Conservation (phyloP, 257 asterid species). For the Salvia miltiorrhiza region DNA sequence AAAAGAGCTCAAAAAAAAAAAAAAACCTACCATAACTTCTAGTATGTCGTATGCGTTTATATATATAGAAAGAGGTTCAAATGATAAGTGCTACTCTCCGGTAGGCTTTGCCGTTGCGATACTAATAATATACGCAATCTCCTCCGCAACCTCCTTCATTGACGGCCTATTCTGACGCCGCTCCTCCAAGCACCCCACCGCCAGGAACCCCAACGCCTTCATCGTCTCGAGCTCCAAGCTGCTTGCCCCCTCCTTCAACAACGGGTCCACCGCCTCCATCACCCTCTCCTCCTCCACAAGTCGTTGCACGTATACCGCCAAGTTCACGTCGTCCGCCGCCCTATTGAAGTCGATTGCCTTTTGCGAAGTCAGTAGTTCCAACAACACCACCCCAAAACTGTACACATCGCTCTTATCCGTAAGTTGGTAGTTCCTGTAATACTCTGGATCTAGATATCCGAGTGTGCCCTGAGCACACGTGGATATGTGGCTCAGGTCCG, state of each 20-base stretch:
- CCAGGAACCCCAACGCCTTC: slow-evolving; percentile 88
- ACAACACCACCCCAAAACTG: slow-evolving; percentile 80
- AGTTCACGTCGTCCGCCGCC: slow-evolving; percentile 67
- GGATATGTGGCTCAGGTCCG: slow-evolving; percentile 82
- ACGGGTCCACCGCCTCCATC: slow-evolving; percentile 75
- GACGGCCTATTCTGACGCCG: slow-evolving; percentile 83
- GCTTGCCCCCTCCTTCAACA: slow-evolving; percentile 58
- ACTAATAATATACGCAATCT: slow-evolving; percentile 73
- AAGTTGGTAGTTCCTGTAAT: slow-evolving; percentile 75
- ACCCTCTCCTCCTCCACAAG: slow-evolving; percentile 77
- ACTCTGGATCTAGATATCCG: slow-evolving; percentile 94
- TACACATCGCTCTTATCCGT: slow-evolving; percentile 94
- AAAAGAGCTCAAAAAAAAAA: not conserved
- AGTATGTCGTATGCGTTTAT: too few species aligned
- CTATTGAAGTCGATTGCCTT: slow-evolving; percentile 78
- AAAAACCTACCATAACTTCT: not conserved
- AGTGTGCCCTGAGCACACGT: slow-evolving; percentile 97
- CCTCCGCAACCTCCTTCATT: slow-evolving; percentile 90
- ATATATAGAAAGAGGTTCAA: not conserved
- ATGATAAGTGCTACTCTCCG: slow-evolving; percentile 5
- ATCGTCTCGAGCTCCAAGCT: slow-evolving; percentile 66
- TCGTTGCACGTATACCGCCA: slow-evolving; percentile 76
- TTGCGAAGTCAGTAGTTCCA: slow-evolving; percentile 88
- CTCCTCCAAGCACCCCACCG: slow-evolving; percentile 82
- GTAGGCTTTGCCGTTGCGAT: slow-evolving; percentile 41